Percentiles rank a stretch among this genome's conserved stretches.
Evolutionary conservation across 1,139 yeast species (phyloP).

Genomic region (Kluyveromyces sp.): DNA sequence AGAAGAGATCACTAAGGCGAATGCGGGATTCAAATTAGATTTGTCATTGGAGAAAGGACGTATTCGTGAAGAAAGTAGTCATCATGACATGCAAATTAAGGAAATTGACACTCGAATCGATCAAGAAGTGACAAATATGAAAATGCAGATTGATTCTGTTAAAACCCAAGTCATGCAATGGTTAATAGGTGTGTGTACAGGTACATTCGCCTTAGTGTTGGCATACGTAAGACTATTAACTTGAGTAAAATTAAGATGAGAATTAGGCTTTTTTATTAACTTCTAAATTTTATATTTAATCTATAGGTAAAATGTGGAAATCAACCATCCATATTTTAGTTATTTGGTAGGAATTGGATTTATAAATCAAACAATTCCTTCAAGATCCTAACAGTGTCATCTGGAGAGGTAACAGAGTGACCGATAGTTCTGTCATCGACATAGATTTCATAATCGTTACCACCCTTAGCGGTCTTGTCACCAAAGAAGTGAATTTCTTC

Average conservation of each 20-base stretch:
- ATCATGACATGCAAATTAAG: slow-evolving; percentile 86
- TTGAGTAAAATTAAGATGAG: not conserved
- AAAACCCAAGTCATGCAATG: slow-evolving; percentile 96
- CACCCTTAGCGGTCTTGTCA: slow-evolving; percentile 95
- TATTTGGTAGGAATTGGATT: not conserved
- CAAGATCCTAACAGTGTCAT: slow-evolving; percentile 77
- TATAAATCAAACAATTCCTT: slow-evolving; percentile 58
- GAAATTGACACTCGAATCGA: slow-evolving; percentile 93
- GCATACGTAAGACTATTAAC: slow-evolving; percentile 81
- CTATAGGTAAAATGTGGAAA: not conserved
- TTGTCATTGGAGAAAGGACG: slow-evolving; percentile 90
- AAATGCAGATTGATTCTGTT: slow-evolving; percentile 87
- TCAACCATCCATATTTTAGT: not conserved
- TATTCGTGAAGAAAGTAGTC: slow-evolving; percentile 86
- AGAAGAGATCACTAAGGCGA: slow-evolving; percentile 86
- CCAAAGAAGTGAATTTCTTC: slow-evolving; percentile 93
- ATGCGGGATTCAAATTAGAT: slow-evolving; percentile 86
- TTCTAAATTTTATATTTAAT: no score
- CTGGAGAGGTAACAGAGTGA: slow-evolving; percentile 84
- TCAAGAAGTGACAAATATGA: slow-evolving; percentile 90
- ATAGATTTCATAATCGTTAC: slow-evolving; percentile 97
- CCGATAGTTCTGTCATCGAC: slow-evolving; percentile 88
- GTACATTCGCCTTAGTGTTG: slow-evolving; percentile 87
- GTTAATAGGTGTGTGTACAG: slow-evolving; percentile 96
- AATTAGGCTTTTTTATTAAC: no score